Evolutionary conservation across 2,329 filamentous ascomycete genomes (phyloP).

Genomic region (Bipolaris bicolor): DNA sequence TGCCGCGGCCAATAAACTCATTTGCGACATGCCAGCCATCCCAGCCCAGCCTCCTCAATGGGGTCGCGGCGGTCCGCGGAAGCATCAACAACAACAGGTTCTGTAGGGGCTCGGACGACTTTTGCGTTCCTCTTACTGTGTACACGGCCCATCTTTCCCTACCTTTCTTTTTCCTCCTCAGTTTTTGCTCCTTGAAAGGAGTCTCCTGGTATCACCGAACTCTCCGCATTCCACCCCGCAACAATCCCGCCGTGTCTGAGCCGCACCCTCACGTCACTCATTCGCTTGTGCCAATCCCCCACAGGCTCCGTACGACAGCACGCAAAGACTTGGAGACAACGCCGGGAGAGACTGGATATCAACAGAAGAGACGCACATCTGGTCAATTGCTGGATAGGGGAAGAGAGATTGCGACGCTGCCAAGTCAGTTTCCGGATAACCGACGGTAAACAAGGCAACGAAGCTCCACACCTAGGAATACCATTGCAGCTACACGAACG

Average conservation of each 20-base stretch:
- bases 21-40: slow-evolving; percentile 8
- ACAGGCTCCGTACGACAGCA: slow-evolving; percentile 9
- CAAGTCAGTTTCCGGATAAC: slow-evolving; percentile 21
- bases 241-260: slow-evolving; percentile 15
- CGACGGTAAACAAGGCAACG: slow-evolving; percentile 11
- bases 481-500: neutral
- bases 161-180: neutral
- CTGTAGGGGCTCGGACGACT: slow-evolving; percentile 9
- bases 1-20: slow-evolving; percentile 15
- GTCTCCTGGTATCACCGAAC: slow-evolving; percentile 17
- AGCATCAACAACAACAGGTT: slow-evolving; percentile 14
- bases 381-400: neutral
- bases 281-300: slow-evolving; percentile 16
- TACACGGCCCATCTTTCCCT: neutral
- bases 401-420: slow-evolving; percentile 14
- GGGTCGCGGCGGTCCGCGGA: slow-evolving; percentile 12
- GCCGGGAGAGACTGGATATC: neutral
- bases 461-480: neutral
- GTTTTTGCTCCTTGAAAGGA: slow-evolving; percentile 1
- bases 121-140: neutral
- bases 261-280: slow-evolving; percentile 26
- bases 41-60: slow-evolving; percentile 7
- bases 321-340: neutral
- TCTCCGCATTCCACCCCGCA: slow-evolving; percentile 20
- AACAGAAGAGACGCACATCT: slow-evolving; percentile 1